phyloP scores from a whole-genome alignment of 306 rosid species.

The Fragaria vesca region DNA sequence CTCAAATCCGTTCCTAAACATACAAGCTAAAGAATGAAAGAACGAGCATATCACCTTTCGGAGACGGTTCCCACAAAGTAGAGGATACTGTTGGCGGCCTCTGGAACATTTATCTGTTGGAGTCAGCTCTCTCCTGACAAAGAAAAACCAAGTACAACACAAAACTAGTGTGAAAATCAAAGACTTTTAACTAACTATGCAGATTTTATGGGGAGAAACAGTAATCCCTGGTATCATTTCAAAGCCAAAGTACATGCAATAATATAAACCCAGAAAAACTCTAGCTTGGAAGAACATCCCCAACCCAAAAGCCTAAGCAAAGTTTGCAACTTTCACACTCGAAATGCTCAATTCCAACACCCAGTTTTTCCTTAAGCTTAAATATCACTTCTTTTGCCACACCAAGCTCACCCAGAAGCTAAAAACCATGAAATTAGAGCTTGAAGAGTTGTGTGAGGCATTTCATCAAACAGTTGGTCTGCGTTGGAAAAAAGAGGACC shows the following conservation, averaged over 20 bases:
- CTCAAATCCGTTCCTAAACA: neutral
- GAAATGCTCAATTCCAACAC: neutral
- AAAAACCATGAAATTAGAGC: neutral
- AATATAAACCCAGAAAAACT: neutral
- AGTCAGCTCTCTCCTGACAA: slow-evolving; percentile 7
- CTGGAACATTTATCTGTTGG: slow-evolving; percentile 35
- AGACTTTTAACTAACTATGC: neutral
- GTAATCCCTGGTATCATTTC: neutral
- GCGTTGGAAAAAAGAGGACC: neutral
- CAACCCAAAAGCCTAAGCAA: neutral
- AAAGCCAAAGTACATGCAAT: neutral
- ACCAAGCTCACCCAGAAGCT: neutral
- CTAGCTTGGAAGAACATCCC: neutral
- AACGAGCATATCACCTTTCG: slow-evolving; percentile 36
- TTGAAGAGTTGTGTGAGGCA: neutral
- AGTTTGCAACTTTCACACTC: neutral
- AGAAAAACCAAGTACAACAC: neutral
- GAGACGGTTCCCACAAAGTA: slow-evolving; percentile 45
- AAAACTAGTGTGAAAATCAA: neutral
- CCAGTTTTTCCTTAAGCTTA: neutral
- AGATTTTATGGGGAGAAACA: neutral
- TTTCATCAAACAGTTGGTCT: slow-evolving; percentile 17
- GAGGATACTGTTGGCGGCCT: slow-evolving; percentile 45
- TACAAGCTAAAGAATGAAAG: slow-evolving; percentile 6
- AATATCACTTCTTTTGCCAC: neutral